phyloP scores from a whole-genome alignment of 2,329 filamentous ascomycete species.

The Diaporthe ilicicola region DNA sequence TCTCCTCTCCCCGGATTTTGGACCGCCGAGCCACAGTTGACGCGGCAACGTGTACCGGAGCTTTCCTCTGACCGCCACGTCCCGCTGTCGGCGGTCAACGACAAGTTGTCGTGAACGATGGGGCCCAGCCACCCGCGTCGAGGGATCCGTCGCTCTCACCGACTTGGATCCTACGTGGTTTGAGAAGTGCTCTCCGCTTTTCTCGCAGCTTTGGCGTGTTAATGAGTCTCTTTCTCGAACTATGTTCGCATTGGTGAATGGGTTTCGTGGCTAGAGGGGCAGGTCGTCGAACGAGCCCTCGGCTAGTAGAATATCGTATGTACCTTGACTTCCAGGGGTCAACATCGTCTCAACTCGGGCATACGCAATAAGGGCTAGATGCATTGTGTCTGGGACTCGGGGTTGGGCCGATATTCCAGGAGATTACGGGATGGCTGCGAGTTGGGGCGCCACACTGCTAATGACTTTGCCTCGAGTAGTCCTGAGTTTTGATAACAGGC shows the following conservation, averaged over 20 bases:
- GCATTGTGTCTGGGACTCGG: neutral
- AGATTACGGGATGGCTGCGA: neutral
- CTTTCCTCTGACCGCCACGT: conserved; percentile 30
- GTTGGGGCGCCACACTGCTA: neutral
- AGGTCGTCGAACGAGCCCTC: neutral
- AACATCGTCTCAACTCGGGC: neutral
- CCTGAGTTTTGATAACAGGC: neutral
- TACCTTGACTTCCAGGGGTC: conserved; percentile 12
- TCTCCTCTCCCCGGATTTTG: conserved; percentile 8
- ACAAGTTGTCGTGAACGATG: conserved; percentile 25
- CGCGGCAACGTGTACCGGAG: conserved; percentile 17
- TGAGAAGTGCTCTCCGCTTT: conserved; percentile 18
- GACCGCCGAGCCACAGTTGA: conserved; percentile 19
- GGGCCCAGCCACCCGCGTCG: conserved; percentile 29
- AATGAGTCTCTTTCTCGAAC: neutral
- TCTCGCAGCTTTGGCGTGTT: neutral
- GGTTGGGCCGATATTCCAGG: neutral
- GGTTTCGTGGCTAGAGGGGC: neutral
- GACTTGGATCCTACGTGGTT: conserved; percentile 33
- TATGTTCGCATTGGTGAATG: conserved; percentile 19
- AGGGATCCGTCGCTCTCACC: conserved; percentile 26
- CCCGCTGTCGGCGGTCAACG: conserved; percentile 29
- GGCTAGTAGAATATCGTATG: conserved; percentile 23
- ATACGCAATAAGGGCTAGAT: neutral
- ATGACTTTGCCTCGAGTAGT: neutral